Percentiles rank a stretch among this genome's conserved stretches.
Conservation (phyloP, 805 yeast genomes). For the Candida silvicultrix region DNA sequence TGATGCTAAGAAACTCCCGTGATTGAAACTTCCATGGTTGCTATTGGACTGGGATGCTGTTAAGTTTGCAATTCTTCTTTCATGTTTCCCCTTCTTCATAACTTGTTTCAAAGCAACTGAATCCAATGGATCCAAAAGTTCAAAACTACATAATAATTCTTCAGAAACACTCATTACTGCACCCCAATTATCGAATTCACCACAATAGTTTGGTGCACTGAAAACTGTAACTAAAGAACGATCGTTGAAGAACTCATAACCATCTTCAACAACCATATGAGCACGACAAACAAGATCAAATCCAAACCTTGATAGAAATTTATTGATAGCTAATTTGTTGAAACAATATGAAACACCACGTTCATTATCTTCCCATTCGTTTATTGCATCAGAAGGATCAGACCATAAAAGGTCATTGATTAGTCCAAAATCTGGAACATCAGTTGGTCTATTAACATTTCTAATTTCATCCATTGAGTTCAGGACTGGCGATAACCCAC, state of each 20-base stretch:
- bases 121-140: constrained; percentile 88
- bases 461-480: constrained; percentile 61
- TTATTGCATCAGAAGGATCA: constrained; percentile 59
- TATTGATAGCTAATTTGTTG: constrained; percentile 64
- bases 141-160: constrained; percentile 88
- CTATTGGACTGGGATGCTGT: constrained; percentile 12
- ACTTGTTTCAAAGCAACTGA: constrained; percentile 89
- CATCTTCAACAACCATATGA: constrained; percentile 88
- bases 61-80: constrained; percentile 58
- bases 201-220: constrained; percentile 70
- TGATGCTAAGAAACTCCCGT: constrained; percentile 16
- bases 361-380: constrained; percentile 76
- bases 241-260: constrained; percentile 75
- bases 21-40: constrained; percentile 17
- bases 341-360: constrained; percentile 80
- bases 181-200: constrained; percentile 77
- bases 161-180: constrained; percentile 97
- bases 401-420: constrained; percentile 80
- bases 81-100: constrained; percentile 90
- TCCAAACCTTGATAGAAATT: constrained; percentile 57
- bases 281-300: constrained; percentile 78
- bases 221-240: constrained; percentile 73
- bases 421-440: constrained; percentile 74
- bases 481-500: constrained; percentile 74
- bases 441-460: constrained; percentile 72